A percentile compares a stretch with the other conserved stretches of the same genome.
These are phyloP conservation scores for Cydonia oblonga DNA, from an alignment of 331 rosid genomes.

Conservation along the genomic window DNA sequence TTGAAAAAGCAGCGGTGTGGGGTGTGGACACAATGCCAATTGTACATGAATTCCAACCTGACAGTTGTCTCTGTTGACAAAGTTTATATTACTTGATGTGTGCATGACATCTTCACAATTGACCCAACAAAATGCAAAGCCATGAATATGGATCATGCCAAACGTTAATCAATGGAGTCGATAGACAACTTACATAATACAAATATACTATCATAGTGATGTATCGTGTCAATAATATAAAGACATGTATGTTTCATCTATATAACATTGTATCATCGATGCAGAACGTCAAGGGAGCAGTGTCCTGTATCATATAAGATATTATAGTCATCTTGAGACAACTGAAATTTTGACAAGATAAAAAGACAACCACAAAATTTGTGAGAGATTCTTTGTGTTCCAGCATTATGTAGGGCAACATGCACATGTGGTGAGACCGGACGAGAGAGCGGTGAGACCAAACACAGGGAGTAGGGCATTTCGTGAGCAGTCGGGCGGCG, in stretches of 20 bases:
- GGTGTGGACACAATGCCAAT: background rate
- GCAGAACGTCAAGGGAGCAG: fast-evolving
- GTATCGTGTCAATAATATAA: no score
- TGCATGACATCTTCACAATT: background rate
- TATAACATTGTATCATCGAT: no score
- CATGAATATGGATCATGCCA: background rate
- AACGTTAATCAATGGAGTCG: background rate
- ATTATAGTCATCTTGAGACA: background rate
- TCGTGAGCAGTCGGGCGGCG: no score
- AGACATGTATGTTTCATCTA: background rate
- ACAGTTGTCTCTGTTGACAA: background rate
- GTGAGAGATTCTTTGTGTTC: background rate
- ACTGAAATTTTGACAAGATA: background rate
- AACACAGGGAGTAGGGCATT: no score
- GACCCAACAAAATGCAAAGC: no score
- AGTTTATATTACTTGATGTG: no score
- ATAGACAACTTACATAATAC: no score
- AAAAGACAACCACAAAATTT: background rate
- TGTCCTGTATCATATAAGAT: background rate
- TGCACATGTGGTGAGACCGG: background rate
- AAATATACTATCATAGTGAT: fast-evolving
- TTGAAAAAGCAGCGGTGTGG: background rate
- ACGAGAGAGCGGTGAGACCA: no score
- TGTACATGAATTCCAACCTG: background rate
- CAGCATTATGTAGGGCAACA: background rate